These are phyloP conservation scores for Corinectria fuckeliana DNA, from an alignment of 2,329 filamentous ascomycete genomes.

Conservation along the genomic window DNA sequence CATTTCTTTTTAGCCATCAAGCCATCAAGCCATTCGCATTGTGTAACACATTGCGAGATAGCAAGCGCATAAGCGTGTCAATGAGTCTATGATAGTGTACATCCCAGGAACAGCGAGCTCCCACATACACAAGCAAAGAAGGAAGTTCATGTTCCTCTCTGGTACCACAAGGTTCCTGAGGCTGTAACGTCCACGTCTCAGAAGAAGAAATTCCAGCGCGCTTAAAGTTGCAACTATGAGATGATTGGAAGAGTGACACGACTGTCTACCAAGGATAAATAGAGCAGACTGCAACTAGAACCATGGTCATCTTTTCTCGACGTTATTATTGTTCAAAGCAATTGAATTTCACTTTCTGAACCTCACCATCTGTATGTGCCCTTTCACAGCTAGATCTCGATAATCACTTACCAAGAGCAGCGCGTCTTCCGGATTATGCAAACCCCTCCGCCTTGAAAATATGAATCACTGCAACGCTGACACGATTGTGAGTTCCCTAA, in stretches of 20 bases:
- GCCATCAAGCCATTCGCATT: too few species aligned
- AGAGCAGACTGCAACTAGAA: neutral
- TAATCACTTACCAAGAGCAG: neutral
- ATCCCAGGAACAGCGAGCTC: neutral
- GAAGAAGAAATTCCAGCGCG: neutral
- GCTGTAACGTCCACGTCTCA: neutral
- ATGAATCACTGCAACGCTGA: neutral
- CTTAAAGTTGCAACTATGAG: neutral
- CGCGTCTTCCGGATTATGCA: neutral
- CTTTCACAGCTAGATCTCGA: neutral
- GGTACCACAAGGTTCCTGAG: neutral
- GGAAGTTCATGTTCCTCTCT: neutral
- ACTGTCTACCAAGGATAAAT: neutral
- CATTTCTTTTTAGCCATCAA: neutral
- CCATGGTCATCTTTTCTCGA: neutral
- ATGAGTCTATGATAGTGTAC: too few species aligned
- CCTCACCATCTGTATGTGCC: neutral
- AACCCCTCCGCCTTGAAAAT: neutral
- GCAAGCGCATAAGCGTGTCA: neutral
- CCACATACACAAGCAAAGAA: neutral
- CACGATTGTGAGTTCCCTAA: neutral
- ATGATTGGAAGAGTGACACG: neutral
- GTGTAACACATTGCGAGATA: neutral
- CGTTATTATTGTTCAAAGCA: neutral
- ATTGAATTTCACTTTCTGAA: neutral